Evolutionary conservation across 78 protist genomes (phyloP).

Genomic region (Dictyostelium firmibasis): DNA sequence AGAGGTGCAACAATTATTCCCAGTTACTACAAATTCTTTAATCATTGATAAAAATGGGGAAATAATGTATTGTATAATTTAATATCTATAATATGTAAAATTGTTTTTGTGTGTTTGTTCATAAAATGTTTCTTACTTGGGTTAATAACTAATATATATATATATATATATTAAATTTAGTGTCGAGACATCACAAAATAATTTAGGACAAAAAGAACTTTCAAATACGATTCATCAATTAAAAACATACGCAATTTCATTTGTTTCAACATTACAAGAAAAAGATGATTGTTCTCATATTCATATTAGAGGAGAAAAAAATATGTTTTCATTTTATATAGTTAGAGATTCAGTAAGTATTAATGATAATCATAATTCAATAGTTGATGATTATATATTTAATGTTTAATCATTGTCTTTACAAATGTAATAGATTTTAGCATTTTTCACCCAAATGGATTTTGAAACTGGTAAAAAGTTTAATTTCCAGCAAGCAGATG

Average conservation of each 20-base stretch:
- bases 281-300: constrained; percentile 66
- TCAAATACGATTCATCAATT: constrained; percentile 72
- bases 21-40: constrained; percentile 34
- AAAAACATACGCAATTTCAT: constrained; percentile 64
- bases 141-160: not conserved
- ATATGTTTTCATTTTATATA: constrained; percentile 72
- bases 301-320: constrained; percentile 68
- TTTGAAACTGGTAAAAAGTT: constrained; percentile 57
- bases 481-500: constrained; percentile 68
- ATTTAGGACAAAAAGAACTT: constrained; percentile 32
- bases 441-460: constrained; percentile 68
- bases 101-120: too few relatives aligned
- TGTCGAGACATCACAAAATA: constrained; percentile 37
- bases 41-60: constrained; percentile 73
- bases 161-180: constrained; percentile 3
- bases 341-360: constrained; percentile 71
- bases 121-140: too few relatives aligned
- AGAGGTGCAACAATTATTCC: constrained; percentile 44
- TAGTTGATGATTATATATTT: too few relatives aligned
- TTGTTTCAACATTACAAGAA: constrained; percentile 67
- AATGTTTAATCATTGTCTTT: too few relatives aligned
- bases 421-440: constrained; percentile 26
- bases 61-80: constrained; percentile 37
- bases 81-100: too few relatives aligned
- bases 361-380: not conserved